Conservation (phyloP, 805 yeast species). For the Wickerhamomyces silvicola region DNA sequence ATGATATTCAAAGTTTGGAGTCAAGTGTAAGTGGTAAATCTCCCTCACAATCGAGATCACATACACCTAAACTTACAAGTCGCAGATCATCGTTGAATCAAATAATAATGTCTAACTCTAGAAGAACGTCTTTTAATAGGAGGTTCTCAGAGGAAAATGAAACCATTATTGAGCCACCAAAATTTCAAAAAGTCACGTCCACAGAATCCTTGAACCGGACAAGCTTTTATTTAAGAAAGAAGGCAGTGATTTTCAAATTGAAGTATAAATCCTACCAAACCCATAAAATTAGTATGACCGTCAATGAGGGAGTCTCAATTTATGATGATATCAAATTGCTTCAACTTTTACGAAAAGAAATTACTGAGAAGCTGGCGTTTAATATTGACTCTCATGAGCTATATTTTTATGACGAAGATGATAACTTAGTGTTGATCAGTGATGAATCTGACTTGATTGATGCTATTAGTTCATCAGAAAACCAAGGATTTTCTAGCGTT, state of each 20-base stretch:
- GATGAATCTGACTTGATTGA: slow-evolving; percentile 29
- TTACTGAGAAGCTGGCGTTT: slow-evolving; percentile 17
- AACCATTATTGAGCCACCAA: slow-evolving; percentile 3
- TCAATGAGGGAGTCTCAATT: slow-evolving; percentile 14
- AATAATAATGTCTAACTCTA: slow-evolving; percentile 10
- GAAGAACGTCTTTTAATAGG: slow-evolving; percentile 16
- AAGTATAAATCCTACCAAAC: slow-evolving; percentile 7
- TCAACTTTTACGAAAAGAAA: slow-evolving; percentile 19
- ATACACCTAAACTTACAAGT: slow-evolving; percentile 13
- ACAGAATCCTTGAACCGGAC: slow-evolving; percentile 18
- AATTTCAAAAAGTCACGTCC: slow-evolving; percentile 13
- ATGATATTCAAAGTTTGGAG: slow-evolving; percentile 21
- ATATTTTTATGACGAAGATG: slow-evolving; percentile 34
- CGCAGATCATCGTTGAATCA: slow-evolving; percentile 18
- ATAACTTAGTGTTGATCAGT: slow-evolving; percentile 27
- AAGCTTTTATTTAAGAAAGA: slow-evolving; percentile 15
- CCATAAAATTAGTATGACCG: slow-evolving; percentile 20
- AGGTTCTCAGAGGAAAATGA: slow-evolving; percentile 9
- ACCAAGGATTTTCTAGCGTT: slow-evolving; percentile 5
- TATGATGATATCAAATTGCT: slow-evolving; percentile 17
- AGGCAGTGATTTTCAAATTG: slow-evolving; percentile 17
- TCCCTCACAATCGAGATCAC: slow-evolving; percentile 19
- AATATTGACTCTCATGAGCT: slow-evolving; percentile 21
- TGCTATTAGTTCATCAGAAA: slow-evolving; percentile 18
- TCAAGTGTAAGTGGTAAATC: slow-evolving; percentile 16